A percentile compares a stretch with the other conserved stretches of the same genome.
phyloP scores from a whole-genome alignment of 495 filamentous ascomycete genomes.

The Lasiosphaeris hirsuta region DNA sequence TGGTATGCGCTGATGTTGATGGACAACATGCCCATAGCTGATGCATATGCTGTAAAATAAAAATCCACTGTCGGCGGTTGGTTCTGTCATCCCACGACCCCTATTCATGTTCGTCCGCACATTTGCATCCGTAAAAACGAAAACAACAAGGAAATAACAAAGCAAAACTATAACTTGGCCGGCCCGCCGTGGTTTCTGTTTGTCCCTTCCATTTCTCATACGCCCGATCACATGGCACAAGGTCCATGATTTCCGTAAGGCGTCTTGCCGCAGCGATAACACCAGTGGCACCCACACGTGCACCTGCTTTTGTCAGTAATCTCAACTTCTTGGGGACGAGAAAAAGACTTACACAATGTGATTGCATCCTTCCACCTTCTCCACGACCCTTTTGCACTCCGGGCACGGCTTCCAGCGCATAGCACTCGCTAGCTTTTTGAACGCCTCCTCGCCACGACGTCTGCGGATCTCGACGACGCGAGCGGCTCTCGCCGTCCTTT shows the following conservation, averaged over 20 bases:
- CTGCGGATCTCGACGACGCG: too few relatives aligned
- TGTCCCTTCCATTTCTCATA: background rate
- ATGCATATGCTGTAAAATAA: too few relatives aligned
- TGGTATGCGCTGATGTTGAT: too few relatives aligned
- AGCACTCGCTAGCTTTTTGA: background rate
- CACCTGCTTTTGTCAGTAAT: constrained; percentile 3
- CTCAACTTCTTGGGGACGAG: background rate
- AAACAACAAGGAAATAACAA: background rate
- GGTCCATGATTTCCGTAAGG: constrained; percentile 11
- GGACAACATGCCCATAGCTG: too few relatives aligned
- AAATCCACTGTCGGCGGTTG: too few relatives aligned
- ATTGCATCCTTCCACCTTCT: constrained; percentile 17
- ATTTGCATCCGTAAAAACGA: background rate
- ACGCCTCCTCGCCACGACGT: background rate
- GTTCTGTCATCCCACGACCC: too few relatives aligned
- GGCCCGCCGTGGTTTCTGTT: background rate
- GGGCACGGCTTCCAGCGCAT: constrained; percentile 16
- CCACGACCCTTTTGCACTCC: constrained; percentile 8
- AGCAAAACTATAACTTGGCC: background rate
- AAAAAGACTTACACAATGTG: constrained; percentile 16
- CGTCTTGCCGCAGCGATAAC: constrained; percentile 21
- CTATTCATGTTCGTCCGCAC: too few relatives aligned
- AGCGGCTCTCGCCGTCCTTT: too few relatives aligned
- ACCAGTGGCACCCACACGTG: constrained; percentile 19
- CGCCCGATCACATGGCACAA: constrained; percentile 10